These are phyloP conservation scores for Lathyrus aphaca DNA, from an alignment of 306 rosid species.

Conservation along the genomic window DNA sequence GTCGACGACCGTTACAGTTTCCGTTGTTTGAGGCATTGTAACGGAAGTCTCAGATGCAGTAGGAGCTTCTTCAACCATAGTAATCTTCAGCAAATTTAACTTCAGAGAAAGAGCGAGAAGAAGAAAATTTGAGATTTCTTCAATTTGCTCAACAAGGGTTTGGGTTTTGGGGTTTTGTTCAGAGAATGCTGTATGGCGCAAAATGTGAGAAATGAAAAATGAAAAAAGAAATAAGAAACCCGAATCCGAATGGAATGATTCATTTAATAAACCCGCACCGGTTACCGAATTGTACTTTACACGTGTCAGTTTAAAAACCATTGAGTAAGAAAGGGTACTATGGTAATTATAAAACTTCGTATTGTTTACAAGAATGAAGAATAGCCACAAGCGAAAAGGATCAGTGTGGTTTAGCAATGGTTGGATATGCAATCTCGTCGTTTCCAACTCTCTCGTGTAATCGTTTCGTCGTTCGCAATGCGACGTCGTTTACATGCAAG, in stretches of 20 bases:
- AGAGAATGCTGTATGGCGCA: slow-evolving; percentile 48
- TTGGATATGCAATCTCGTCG: slow-evolving; percentile 52
- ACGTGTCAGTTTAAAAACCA: slow-evolving; percentile 32
- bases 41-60: slow-evolving; percentile 52
- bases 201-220: slow-evolving; percentile 31
- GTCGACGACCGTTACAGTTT: slow-evolving; percentile 20
- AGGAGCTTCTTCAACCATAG: slow-evolving; percentile 69
- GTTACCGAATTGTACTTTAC: not conserved
- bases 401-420: slow-evolving; percentile 47
- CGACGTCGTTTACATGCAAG: slow-evolving; percentile 36
- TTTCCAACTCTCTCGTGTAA: slow-evolving; percentile 46
- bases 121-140: not conserved
- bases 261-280: slow-evolving; percentile 19
- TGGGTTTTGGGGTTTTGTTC: slow-evolving; percentile 28
- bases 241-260: not conserved
- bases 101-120: not conserved
- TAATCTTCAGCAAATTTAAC: slow-evolving; percentile 11
- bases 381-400: slow-evolving; percentile 50
- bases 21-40: slow-evolving; percentile 40
- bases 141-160: slow-evolving; percentile 41
- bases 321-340: not conserved
- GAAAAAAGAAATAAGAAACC: slow-evolving; percentile 13
- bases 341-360: slow-evolving; percentile 5
- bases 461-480: slow-evolving; percentile 42
- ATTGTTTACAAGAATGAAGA: not conserved